Base-by-base conservation (phyloP, 2,329 filamentous ascomycete genomes). In the Ceratocystis papillata region DNA sequence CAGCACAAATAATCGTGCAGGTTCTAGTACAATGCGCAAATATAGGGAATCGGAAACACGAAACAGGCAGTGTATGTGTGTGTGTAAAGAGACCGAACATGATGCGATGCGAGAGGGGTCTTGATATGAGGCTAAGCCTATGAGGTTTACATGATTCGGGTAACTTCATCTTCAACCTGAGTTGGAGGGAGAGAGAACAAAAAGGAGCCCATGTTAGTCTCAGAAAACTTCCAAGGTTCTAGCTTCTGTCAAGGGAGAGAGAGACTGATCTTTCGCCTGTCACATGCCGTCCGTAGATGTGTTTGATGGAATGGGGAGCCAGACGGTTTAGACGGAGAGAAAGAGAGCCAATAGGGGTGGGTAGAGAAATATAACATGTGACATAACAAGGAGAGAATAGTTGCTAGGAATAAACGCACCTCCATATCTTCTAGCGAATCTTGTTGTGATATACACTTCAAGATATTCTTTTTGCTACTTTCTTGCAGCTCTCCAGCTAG, bases 371-470 rank as follows among this genome's bases (percentile, higher is more conserved):
- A 10, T n/a, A 22, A 22, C 45, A 44, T 37, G 30, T 30, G 15
- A 8, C 37, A 17, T 30, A 5, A n/a, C 37, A 50, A 68, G 66
- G 62, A 69, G 53, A 17, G 53, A 30, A 67, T 64, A 62, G 46
- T 62, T 65, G 65, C 7, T n/a, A 12, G 53, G 33, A 68, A 65
- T 48, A 63, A 70, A 86, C 90, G 85, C 78, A 99, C 94, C 90
- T 99, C 94, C 87, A 97, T 96, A 74, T 99, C 94, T 79, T 99
- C 94, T 66, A 99, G 81, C 68, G 92, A 95, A 77, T 99, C 94
- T 77, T 99, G 93, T 74, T 97, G 94, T 67, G 90, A 89, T 74
- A 99, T 99, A 74, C 93, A 96, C 69, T 94, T 83, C 70, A 99
- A 79, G 50, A 99, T 91, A 73, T 97, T 97, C 85, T 99, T 99